Base-by-base conservation (phyloP, 495 filamentous ascomycete species). In the Neurospora sp. region DNA sequence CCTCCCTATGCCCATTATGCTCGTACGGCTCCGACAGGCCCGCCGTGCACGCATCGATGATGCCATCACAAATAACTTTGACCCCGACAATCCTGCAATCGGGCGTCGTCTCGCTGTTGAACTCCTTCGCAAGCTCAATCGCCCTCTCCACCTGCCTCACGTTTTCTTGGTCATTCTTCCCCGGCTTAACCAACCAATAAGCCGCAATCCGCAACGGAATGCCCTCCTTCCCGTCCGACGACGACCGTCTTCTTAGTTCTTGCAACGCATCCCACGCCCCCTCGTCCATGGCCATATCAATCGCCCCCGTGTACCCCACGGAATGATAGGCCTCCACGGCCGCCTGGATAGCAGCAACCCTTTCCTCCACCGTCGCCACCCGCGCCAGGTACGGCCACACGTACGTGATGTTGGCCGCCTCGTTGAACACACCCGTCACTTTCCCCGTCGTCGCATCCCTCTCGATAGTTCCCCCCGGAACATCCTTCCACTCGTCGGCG, bases 211-310 rank as follows among this genome's bases (percentile, higher is more conserved):
- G 83, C 75, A 91, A 86, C 0, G 86, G 84, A 8, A 88, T 77
- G 3, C 79, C 77, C 42, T 84, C 77, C 69, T 74, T 74, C 44
- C 79, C 76, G 20, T 22, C 9, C 9, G 53, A 14, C 6, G 53
- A 14, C 6, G 27, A 65, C 27, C 6, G 53, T 35, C 7, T 65
- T 16, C 84, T 83, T 68, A 86, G 82, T 27, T 79, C 74, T 11
- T 86, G 83, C 40, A 92, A 74, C 39, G 87, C 83, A 18, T 87
- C 85, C 89, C 89, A 91, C 31, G 82, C 82, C 10, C 81, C 82
- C 39, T 90, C 85, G 53, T 91, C 88, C 89, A 91, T 91, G n/a
- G 89, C 89, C 88, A 92, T 91, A 73, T 92, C 90, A 0, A 92
- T 83, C 71, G 89, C 70, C 0, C 90, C 89, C 2, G 90, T 91